A percentile compares a stretch with the other conserved stretches of the same genome.
Conservation (phyloP, 2,329 filamentous ascomycete species). For the Alternaria novae-zelandiae region DNA sequence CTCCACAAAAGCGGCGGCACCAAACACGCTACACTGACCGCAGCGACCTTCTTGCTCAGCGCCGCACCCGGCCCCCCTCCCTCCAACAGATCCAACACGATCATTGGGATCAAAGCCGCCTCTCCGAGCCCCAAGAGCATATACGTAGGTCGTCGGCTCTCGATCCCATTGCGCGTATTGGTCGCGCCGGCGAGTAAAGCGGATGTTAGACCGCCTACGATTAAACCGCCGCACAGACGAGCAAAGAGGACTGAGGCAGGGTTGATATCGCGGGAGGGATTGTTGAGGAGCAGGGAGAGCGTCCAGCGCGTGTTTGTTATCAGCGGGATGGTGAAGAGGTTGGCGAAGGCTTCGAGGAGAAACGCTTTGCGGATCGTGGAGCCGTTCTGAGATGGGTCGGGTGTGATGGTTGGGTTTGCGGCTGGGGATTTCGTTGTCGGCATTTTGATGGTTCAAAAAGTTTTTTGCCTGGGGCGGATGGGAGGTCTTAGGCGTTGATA, state of each 20-base stretch:
- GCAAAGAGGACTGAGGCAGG: slow-evolving; percentile 32
- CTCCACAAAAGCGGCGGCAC: slow-evolving; percentile 33
- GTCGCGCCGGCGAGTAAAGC: slow-evolving; percentile 29
- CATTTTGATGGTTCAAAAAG: background rate
- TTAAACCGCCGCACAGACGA: slow-evolving; percentile 29
- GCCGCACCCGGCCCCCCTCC: slow-evolving; percentile 22
- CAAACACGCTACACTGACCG: slow-evolving; percentile 22
- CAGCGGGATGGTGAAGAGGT: slow-evolving; percentile 35
- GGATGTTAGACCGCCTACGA: slow-evolving; percentile 33
- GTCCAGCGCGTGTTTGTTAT: slow-evolving; percentile 30
- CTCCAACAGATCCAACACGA: slow-evolving; percentile 26
- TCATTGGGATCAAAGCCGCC: slow-evolving; percentile 25
- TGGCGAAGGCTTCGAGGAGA: slow-evolving; percentile 32
- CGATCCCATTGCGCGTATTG: slow-evolving; percentile 34
- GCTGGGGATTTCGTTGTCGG: slow-evolving; percentile 25
- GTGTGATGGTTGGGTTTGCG: slow-evolving; percentile 25
- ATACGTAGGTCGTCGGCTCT: slow-evolving; percentile 31
- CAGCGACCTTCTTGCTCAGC: slow-evolving; percentile 24
- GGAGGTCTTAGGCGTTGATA: background rate
- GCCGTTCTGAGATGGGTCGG: slow-evolving; percentile 15
- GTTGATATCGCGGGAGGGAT: slow-evolving; percentile 27
- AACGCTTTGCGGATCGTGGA: slow-evolving; percentile 38
- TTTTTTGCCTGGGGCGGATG: background rate
- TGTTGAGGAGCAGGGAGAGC: slow-evolving; percentile 27
- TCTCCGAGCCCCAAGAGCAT: slow-evolving; percentile 31